Evolutionary conservation across 2,329 filamentous ascomycete species (phyloP).

Genomic region (Microcyclospora tardicrescens): DNA sequence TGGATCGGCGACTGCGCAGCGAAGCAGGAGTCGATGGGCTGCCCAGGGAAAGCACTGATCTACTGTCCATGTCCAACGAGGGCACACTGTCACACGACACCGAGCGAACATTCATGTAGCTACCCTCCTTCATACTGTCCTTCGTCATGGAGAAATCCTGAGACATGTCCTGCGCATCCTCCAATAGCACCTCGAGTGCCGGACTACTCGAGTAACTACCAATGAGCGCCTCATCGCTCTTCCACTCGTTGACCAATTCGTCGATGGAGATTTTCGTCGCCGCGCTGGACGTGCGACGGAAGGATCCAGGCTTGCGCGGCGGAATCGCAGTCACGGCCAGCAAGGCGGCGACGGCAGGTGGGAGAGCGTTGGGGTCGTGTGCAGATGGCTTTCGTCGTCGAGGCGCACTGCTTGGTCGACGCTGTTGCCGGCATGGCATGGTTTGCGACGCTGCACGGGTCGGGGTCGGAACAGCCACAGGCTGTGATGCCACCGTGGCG

Average conservation of each 20-base stretch:
- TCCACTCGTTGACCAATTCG: conserved; percentile 43
- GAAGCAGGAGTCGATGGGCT: conserved; percentile 31
- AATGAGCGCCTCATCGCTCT: conserved; percentile 30
- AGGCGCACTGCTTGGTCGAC: conserved; percentile 6
- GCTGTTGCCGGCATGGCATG: conserved; percentile 12
- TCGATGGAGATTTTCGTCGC: conserved; percentile 40
- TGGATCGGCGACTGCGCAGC: conserved; percentile 21
- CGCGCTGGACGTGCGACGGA: conserved; percentile 27
- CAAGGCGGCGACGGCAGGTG: conserved; percentile 44
- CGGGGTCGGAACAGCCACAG: conserved; percentile 10
- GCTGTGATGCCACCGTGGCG: conserved; percentile 5
- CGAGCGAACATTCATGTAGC: conserved; percentile 34
- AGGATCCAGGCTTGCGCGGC: conserved; percentile 30
- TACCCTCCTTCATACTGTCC: conserved; percentile 30
- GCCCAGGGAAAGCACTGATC: conserved; percentile 32
- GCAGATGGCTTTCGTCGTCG: conserved; percentile 12
- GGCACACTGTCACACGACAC: conserved; percentile 47
- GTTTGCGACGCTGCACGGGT: conserved; percentile 10
- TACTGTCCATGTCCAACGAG: conserved; percentile 38
- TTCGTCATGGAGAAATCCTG: conserved; percentile 14
- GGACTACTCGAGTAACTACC: conserved; percentile 19
- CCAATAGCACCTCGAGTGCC: conserved; percentile 42
- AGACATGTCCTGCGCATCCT: conserved; percentile 36
- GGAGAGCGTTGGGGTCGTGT: conserved; percentile 34
- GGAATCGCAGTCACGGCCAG: conserved; percentile 49